A percentile compares a stretch with the other conserved stretches of the same genome.
These are phyloP conservation scores for Boletellus ananiceps DNA, from an alignment of 768 basidiomycete species.

Conservation along the genomic window DNA sequence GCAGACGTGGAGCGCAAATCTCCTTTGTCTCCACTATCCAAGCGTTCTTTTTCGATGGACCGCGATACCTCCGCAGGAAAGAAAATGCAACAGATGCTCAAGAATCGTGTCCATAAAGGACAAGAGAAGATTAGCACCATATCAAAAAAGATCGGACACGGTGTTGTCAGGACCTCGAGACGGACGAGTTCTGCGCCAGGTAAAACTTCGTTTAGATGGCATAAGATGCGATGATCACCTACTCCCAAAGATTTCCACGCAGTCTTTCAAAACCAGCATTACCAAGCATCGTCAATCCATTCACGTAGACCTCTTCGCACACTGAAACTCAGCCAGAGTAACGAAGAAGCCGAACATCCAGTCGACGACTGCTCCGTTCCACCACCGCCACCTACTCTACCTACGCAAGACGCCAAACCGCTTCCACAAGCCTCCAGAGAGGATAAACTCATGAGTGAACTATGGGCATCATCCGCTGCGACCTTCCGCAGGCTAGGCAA, in stretches of 20 bases:
- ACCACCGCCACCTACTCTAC: constrained; percentile 33
- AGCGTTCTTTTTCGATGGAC: constrained; percentile 29
- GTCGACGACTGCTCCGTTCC: constrained; percentile 37
- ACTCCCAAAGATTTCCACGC: constrained; percentile 60
- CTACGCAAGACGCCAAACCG: constrained; percentile 30
- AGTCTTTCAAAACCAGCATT: constrained; percentile 54
- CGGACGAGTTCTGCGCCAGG: constrained; percentile 68
- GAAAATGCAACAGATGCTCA: constrained; percentile 73
- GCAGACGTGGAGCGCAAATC: constrained; percentile 28
- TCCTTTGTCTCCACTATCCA: constrained; percentile 14
- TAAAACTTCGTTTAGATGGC: constrained; percentile 27
- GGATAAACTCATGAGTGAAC: constrained; percentile 67
- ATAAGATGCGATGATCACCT: neutral
- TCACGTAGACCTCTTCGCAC: constrained; percentile 62
- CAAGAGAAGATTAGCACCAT: constrained; percentile 71
- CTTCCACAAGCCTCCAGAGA: constrained; percentile 46
- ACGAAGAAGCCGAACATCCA: constrained; percentile 30
- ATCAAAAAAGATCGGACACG: constrained; percentile 70
- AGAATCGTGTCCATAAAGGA: constrained; percentile 68
- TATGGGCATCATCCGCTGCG: constrained; percentile 94
- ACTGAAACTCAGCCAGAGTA: constrained; percentile 33
- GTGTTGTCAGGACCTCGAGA: constrained; percentile 56
- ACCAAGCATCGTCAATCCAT: constrained; percentile 81
- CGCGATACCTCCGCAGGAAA: constrained; percentile 56
- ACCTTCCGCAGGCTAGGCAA: constrained; percentile 88